phyloP scores from a whole-genome alignment of 139 green algal genomes.

The Tetradesmus lagerheimii region DNA sequence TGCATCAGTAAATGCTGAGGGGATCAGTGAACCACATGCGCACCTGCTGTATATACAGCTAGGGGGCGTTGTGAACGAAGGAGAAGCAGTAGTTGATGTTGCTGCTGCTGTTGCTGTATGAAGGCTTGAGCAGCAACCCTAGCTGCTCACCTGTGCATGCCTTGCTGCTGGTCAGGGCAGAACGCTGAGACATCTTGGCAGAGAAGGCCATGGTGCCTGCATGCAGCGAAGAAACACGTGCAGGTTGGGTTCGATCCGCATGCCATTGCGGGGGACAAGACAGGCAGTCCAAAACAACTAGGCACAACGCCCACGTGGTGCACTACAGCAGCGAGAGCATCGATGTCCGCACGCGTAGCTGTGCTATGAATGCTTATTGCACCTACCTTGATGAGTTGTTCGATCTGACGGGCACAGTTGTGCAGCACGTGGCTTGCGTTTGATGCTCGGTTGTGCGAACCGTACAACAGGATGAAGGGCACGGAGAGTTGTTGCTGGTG shows the following conservation, averaged over 20 bases:
- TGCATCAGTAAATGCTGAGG: too few species aligned
- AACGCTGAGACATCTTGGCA: neutral
- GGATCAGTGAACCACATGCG: too few species aligned
- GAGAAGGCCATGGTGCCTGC: constrained; percentile 12
- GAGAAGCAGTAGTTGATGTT: neutral
- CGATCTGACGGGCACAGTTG: neutral
- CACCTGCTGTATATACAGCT: too few species aligned
- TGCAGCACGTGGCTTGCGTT: neutral
- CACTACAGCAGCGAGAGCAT: neutral
- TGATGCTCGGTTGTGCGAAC: neutral
- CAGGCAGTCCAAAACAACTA: neutral
- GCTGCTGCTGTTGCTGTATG: neutral
- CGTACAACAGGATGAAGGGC: neutral
- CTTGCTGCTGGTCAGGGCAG: constrained; percentile 7
- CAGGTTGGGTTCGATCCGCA: neutral
- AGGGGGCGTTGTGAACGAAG: too few species aligned
- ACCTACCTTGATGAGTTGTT: too few species aligned
- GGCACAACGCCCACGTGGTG: neutral
- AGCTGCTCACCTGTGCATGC: constrained; percentile 6
- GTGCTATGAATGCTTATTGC: too few species aligned
- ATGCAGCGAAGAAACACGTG: neutral
- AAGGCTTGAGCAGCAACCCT: neutral
- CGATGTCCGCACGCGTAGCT: too few species aligned
- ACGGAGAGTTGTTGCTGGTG: neutral
- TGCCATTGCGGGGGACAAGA: too few species aligned